Conservation (phyloP, 2,329 filamentous ascomycete genomes). For the Neofusicoccum cordaticola region DNA sequence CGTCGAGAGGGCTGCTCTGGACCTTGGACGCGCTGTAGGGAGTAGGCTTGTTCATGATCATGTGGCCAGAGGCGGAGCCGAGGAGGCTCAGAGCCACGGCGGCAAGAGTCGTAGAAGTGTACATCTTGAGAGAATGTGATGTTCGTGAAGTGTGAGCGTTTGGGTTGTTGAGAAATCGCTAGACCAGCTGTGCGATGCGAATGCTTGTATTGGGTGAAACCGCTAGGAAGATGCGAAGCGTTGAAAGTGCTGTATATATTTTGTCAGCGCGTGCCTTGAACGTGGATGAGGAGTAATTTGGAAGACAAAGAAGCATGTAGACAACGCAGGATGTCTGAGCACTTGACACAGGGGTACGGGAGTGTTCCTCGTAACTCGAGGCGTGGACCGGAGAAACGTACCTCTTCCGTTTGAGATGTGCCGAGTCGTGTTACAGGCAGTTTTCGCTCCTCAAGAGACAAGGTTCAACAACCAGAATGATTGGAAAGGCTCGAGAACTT, state of each 20-base stretch:
- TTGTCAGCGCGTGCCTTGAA: no score
- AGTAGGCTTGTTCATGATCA: conserved; percentile 66
- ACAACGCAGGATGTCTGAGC: no score
- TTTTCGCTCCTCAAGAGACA: no score
- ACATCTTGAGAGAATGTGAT: conserved; percentile 28
- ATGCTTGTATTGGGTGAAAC: no score
- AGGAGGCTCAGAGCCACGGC: conserved; percentile 52
- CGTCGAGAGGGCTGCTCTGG: conserved; percentile 64
- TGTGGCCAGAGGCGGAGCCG: conserved; percentile 66
- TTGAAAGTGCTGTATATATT: no score
- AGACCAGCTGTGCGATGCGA: conserved; percentile 11
- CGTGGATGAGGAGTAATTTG: no score
- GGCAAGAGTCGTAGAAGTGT: conserved; percentile 52
- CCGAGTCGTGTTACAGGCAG: background rate
- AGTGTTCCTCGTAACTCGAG: no score
- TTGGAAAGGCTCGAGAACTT: background rate
- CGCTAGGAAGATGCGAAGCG: no score
- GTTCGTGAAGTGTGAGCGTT: background rate
- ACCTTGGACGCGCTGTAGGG: conserved; percentile 55
- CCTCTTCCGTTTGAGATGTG: background rate
- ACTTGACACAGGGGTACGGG: no score
- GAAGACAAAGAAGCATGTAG: no score
- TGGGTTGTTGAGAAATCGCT: conserved; percentile 4
- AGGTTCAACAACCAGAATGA: conserved; percentile 1
- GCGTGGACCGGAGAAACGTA: no score